Percentiles rank a stretch among this genome's conserved stretches.
These are phyloP conservation scores for Nectriaceae sp. DNA, from an alignment of 2,329 filamentous ascomycete species.

Conservation along the genomic window DNA sequence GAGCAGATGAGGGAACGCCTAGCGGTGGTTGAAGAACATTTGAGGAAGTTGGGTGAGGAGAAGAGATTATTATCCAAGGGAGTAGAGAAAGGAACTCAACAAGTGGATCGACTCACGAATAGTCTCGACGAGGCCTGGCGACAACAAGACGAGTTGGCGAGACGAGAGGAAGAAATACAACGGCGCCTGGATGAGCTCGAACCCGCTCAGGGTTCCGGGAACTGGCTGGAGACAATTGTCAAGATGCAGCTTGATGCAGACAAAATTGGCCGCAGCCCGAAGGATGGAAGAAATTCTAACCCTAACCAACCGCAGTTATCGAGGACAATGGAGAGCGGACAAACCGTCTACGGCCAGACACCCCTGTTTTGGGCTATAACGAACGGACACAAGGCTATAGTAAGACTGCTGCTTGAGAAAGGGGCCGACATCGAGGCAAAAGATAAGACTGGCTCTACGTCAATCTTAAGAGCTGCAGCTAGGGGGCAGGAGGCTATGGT, in stretches of 20 bases:
- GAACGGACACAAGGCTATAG: background rate
- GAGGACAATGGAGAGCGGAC: background rate
- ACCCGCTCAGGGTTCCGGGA: background rate
- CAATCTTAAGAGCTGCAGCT: background rate
- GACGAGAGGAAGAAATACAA: background rate
- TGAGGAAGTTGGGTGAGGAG: background rate
- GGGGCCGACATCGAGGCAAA: background rate
- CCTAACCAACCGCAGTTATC: background rate
- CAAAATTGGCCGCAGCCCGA: background rate
- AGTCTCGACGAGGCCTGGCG: background rate
- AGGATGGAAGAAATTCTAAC: background rate
- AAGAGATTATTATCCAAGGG: background rate
- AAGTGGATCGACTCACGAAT: background rate
- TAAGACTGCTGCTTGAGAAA: background rate
- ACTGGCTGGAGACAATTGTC: background rate
- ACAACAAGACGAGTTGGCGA: background rate
- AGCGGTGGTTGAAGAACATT: background rate
- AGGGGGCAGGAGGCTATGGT: background rate
- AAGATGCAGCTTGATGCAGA: background rate
- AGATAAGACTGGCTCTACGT: background rate
- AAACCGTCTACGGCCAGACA: background rate
- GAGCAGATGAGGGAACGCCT: conserved; percentile 2
- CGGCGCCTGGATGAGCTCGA: background rate
- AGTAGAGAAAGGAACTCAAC: background rate
- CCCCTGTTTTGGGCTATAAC: background rate